Base-by-base conservation (phyloP, 192 early-diverging fungal genomes). In the Linnemannia exigua region DNA sequence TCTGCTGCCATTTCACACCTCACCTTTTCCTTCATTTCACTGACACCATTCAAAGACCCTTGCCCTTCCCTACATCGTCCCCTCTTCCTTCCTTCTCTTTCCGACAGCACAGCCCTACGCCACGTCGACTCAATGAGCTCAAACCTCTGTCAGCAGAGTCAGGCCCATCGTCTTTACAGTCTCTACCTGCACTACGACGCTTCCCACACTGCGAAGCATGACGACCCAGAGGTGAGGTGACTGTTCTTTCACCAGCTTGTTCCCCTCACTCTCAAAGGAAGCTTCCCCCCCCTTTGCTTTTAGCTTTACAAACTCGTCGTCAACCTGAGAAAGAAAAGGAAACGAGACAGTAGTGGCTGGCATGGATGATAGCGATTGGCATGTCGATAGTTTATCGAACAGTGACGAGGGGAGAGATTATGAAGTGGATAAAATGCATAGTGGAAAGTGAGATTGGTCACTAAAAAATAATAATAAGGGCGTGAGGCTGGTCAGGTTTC, bases 211-310 rank as follows among this genome's bases (percentile, higher is more conserved):
- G 70, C 84, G n/a, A 86, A 86, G 79, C 84, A 86, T 48, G 84
- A 86, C 12, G 84, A 86, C 75, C 84, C 84, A 79, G 84, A 86
- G 84, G 84, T 86, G 84, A 79, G 75, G 82, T 72, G 77, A 80
- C 75, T 80, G 84, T 63, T 79, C 58, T 63, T 68, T 46, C 41
- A 51, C 69, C 44, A n/a, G 14, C 25, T 71, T 15, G 19, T 38
- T 25, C 61, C 35, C 50, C 28, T 48, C 15, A n/a, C 44, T 67
- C 47, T 48, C 70, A 46, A 28, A 9, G 19, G 37, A 14, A 28
- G 12, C 20, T n/a, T n/a, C n/a, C n/a, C n/a, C n/a, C n/a, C n/a
- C n/a, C 38, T 69, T 41, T n/a, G 3, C 17, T 58, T 58, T 2
- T 5, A 33, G 44, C 70, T 46, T 28, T 20, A 5, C 46, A 54